These are phyloP conservation scores for Gossypium davidsonii DNA, from an alignment of 441 rosid genomes.

Conservation along the genomic window DNA sequence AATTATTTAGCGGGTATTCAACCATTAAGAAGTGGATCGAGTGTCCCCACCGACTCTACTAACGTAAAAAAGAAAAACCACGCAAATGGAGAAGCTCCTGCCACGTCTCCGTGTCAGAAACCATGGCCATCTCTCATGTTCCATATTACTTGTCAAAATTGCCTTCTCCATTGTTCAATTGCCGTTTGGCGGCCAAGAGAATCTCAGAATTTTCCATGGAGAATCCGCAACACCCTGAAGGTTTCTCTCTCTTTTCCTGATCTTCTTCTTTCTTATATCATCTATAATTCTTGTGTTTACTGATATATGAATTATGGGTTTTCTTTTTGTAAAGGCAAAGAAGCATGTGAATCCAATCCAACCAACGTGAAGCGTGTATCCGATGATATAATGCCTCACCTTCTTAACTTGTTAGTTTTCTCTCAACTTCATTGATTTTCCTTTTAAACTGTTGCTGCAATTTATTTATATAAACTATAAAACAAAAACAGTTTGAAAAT, in stretches of 20 bases:
- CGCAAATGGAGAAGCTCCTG: conserved; percentile 18
- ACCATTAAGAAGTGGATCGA: background rate
- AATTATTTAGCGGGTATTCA: background rate
- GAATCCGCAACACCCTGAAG: conserved; percentile 13
- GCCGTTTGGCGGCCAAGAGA: conserved; percentile 16
- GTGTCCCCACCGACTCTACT: background rate
- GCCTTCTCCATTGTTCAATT: background rate
- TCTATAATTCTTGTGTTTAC: background rate
- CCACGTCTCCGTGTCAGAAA: conserved; percentile 24
- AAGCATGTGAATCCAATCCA: conserved; percentile 33
- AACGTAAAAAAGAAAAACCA: background rate
- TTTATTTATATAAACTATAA: too few relatives aligned
- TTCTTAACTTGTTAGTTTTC: conserved; percentile 61
- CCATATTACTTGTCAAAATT: background rate
- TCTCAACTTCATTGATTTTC: background rate
- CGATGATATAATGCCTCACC: conserved; percentile 57
- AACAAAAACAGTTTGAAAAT: background rate
- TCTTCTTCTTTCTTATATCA: background rate
- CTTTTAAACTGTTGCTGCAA: too few relatives aligned
- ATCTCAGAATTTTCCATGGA: conserved; percentile 13
- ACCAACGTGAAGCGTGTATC: conserved; percentile 21
- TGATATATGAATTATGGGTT: background rate
- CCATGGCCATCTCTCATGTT: conserved; percentile 1
- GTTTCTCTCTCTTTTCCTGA: background rate
- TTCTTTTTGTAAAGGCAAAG: conserved; percentile 23